Conservation (phyloP, 768 basidiomycete species). For the Ramaria sp. region DNA sequence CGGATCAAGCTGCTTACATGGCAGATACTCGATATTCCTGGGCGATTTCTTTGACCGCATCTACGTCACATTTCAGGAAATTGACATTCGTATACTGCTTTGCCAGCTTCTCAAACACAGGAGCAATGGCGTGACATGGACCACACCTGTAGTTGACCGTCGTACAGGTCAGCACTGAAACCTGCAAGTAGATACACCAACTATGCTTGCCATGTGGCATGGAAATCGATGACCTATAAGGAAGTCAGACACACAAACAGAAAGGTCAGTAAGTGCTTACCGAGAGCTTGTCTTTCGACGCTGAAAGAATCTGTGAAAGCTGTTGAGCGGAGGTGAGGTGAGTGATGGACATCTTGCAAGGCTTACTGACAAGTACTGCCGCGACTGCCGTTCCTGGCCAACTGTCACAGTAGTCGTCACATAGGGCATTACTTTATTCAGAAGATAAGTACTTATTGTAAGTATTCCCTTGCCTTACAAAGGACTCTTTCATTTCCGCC, state of each 20-base stretch:
- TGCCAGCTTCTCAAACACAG: slow-evolving; percentile 57
- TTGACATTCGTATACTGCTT: slow-evolving; percentile 61
- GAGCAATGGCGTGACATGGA: slow-evolving; percentile 78
- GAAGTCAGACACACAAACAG: not conserved
- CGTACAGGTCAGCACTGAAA: not conserved
- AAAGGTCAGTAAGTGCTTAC: slow-evolving; percentile 26
- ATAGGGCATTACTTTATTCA: too few relatives aligned
- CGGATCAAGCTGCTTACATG: slow-evolving; percentile 39
- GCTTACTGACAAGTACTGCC: too few relatives aligned
- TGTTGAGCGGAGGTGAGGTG: slow-evolving; percentile 52
- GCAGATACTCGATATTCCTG: slow-evolving; percentile 51
- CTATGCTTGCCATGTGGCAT: slow-evolving; percentile 62
- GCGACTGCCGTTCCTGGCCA: too few relatives aligned
- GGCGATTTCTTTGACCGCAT: slow-evolving; percentile 61
- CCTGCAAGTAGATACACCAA: not conserved
- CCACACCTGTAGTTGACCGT: slow-evolving; percentile 50
- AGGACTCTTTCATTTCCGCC: too few relatives aligned
- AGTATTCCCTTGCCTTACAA: too few relatives aligned
- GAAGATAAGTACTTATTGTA: too few relatives aligned
- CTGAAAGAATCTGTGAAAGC: slow-evolving; percentile 46
- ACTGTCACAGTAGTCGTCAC: too few relatives aligned
- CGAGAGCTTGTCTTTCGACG: slow-evolving; percentile 52
- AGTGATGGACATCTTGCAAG: not conserved
- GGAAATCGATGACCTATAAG: slow-evolving; percentile 72
- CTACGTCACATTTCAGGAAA: slow-evolving; percentile 80